Evolutionary conservation across 805 yeast genomes (phyloP).

Genomic region (Spencermartinsiella europaea): DNA sequence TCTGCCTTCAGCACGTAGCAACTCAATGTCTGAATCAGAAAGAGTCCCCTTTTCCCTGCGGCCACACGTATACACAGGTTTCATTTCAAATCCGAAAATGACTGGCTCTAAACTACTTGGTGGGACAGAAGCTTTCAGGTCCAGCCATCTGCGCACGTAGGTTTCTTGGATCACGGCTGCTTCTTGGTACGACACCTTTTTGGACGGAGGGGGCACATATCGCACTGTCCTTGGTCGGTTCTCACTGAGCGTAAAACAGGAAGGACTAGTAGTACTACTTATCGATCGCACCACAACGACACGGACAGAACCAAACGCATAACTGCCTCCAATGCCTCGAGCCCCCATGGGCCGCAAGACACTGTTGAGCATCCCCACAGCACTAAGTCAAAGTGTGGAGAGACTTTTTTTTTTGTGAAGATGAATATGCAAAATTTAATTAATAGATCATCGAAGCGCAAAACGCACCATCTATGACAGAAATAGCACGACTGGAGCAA

Average conservation of each 20-base stretch:
- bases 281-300: no score
- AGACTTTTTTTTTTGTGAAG: no score
- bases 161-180: conserved; percentile 19
- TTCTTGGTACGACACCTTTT: conserved; percentile 19
- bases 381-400: no score
- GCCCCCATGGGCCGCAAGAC: no score
- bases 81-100: conserved; percentile 74
- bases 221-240: conserved; percentile 1
- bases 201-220: conserved; percentile 15
- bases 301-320: no score
- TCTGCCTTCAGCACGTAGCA: conserved; percentile 24
- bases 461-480: no score
- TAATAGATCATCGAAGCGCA: no score
- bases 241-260: conserved; percentile 1
- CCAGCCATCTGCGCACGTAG: conserved; percentile 21
- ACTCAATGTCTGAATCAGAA: conserved; percentile 27
- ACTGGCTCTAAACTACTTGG: conserved; percentile 50
- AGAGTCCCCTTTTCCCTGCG: conserved; percentile 63
- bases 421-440: no score
- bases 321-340: no score
- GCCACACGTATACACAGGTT: conserved; percentile 86
- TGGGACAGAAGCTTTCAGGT: conserved; percentile 14
- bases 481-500: neutral
- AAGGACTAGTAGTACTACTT: neutral
- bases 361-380: no score